phyloP scores from a whole-genome alignment of 1,139 yeast genomes.

The Lodderomyces theae region DNA sequence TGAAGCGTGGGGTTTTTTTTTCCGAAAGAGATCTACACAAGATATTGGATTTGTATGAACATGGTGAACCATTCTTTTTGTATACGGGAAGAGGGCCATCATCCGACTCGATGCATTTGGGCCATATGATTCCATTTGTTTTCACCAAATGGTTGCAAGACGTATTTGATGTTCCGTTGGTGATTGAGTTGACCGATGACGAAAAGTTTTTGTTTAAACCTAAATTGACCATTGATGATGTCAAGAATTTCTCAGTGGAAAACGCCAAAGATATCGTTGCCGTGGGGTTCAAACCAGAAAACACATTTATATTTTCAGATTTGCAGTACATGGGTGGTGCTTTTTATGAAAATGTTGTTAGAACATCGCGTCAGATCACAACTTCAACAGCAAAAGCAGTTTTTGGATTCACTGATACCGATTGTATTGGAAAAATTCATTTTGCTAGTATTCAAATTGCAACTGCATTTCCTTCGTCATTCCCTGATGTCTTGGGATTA shows the following conservation, averaged over 20 bases:
- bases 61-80: slow-evolving; percentile 90
- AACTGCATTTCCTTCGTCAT: slow-evolving; percentile 92
- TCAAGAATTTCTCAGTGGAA: slow-evolving; percentile 69
- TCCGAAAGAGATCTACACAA: slow-evolving; percentile 82
- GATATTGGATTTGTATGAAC: slow-evolving; percentile 86
- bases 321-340: slow-evolving; percentile 90
- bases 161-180: slow-evolving; percentile 95
- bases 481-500: slow-evolving; percentile 87
- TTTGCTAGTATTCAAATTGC: slow-evolving; percentile 97
- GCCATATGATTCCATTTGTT: slow-evolving; percentile 93
- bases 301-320: slow-evolving; percentile 93
- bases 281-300: slow-evolving; percentile 90
- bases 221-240: slow-evolving; percentile 84
- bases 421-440: slow-evolving; percentile 91
- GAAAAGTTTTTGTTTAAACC: slow-evolving; percentile 96
- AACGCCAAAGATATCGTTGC: slow-evolving; percentile 94
- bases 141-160: slow-evolving; percentile 99
- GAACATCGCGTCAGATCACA: slow-evolving; percentile 93
- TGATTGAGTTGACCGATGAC: slow-evolving; percentile 94
- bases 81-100: slow-evolving; percentile 99
- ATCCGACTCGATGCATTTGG: slow-evolving; percentile 91
- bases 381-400: slow-evolving; percentile 95
- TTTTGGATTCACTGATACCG: slow-evolving; percentile 95
- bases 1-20: slow-evolving; percentile 90
- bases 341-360: slow-evolving; percentile 90